phyloP scores from a whole-genome alignment of 2,329 filamentous ascomycete species.

The Beauveria asiatica region DNA sequence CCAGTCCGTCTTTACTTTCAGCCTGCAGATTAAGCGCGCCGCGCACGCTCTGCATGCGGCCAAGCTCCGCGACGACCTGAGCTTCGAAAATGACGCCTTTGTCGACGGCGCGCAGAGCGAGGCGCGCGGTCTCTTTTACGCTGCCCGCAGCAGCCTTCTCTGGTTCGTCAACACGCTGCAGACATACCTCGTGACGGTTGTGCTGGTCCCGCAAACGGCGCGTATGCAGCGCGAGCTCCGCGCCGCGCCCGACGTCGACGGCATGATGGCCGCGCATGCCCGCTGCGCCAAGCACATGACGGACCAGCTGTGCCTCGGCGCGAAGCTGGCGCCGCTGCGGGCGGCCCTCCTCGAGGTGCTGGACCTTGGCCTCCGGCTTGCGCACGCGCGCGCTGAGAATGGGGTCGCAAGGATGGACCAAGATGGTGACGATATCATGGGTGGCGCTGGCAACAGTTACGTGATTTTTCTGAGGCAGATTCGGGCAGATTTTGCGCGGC shows the following conservation, averaged over 20 bases:
- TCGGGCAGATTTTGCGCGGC: constrained; percentile 48
- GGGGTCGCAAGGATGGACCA: constrained; percentile 23
- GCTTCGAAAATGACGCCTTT: background rate
- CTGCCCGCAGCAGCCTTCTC: constrained; percentile 55
- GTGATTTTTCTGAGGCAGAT: constrained; percentile 43
- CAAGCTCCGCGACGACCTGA: constrained; percentile 31
- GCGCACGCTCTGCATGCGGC: constrained; percentile 55
- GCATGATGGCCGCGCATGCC: constrained; percentile 61
- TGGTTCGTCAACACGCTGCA: constrained; percentile 66
- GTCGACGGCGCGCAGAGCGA: constrained; percentile 26
- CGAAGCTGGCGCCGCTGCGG: constrained; percentile 57
- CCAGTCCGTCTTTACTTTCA: constrained; percentile 62
- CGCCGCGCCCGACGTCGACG: constrained; percentile 60
- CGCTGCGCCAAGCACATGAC: constrained; percentile 50
- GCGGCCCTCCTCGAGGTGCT: constrained; percentile 62
- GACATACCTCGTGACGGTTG: constrained; percentile 61
- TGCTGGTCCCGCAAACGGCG: constrained; percentile 48
- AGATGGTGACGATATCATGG: constrained; percentile 25
- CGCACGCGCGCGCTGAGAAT: constrained; percentile 36
- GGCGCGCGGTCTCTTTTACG: constrained; percentile 33
- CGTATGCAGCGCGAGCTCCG: constrained; percentile 46
- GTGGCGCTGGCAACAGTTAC: constrained; percentile 30
- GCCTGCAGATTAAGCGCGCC: constrained; percentile 70
- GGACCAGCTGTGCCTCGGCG: constrained; percentile 56
- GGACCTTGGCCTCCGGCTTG: constrained; percentile 59